Evolutionary conservation across 2,329 filamentous ascomycete species (phyloP), one percentile per base, ranked within the genome.

Genomic region (Exserohilum turcica): DNA sequence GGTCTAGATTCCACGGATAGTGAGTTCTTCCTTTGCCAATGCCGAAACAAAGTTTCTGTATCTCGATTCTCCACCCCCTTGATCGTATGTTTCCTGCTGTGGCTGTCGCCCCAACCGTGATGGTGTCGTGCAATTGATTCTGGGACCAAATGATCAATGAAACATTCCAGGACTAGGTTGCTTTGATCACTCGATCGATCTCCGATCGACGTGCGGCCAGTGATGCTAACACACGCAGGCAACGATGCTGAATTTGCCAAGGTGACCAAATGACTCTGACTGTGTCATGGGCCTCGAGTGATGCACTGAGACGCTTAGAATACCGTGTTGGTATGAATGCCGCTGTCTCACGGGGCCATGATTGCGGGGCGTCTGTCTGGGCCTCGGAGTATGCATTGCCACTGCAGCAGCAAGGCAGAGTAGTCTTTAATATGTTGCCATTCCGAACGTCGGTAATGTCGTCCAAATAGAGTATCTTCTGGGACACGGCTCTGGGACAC

Each of bases 401-500:
- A 16, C 1, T 21, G 29, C n/a, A 19, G 8, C 13, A 7, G 21
- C 21, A 24, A 24, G 21, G 21, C 21, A 24, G 21, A 24, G 21
- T 24, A 7, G 7, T 24, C 4, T 24, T 24, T 24, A 24, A 42
- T 29, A n/a, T 13, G 28, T 29, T 27, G 15, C n/a, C 24, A 13
- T 10, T 13, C 5, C 3, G 27, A 10, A 19, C 5, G 18, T 18
- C 24, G 27, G 31, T 32, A 8, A 40, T 32, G 46, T 48, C 43
- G 49, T 51, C 35, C 29, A 40, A 46, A 45, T 54, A 59, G 31
- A 49, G 35, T 53, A 35, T 36, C 18, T 36, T 56, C 35, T 18
- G 18, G 13, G 33, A 40, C 13, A 47, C 35, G 54, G 54, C 43
- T 33, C 49, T 36, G 15, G 50, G 32, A 31, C 44, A 39, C 49